Evolutionary conservation across 164 flowering plant genomes (phyloP).

Genomic region (Umbellularia californica): DNA sequence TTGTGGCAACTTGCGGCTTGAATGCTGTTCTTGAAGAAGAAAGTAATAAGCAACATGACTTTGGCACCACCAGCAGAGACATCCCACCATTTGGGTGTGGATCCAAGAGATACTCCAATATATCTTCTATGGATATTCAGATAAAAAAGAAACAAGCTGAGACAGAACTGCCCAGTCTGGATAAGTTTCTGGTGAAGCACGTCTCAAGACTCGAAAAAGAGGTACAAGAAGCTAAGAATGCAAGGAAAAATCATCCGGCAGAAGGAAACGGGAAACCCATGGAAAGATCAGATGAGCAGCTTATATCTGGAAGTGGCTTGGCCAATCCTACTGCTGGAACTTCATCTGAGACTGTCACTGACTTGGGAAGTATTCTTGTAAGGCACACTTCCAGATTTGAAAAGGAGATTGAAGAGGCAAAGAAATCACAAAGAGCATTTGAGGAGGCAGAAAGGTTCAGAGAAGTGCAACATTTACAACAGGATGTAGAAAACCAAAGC

Average conservation of each 20-base stretch:
- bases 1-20: constrained; percentile 93
- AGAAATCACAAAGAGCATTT: constrained; percentile 22
- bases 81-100: constrained; percentile 19
- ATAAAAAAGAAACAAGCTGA: constrained; percentile 32
- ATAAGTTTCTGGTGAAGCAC: constrained; percentile 81
- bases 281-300: constrained; percentile 6
- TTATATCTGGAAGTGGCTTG: background rate
- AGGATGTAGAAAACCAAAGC: background rate
- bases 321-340: background rate
- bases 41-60: constrained; percentile 30
- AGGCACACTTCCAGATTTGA: constrained; percentile 62
- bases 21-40: constrained; percentile 76
- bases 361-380: constrained; percentile 50
- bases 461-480: constrained; percentile 5
- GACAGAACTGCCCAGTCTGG: constrained; percentile 66
- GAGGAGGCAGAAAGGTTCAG: constrained; percentile 11
- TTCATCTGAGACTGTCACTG: constrained; percentile 29
- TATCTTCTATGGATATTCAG: constrained; percentile 16
- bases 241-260: constrained; percentile 26
- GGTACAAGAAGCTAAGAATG: constrained; percentile 72
- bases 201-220: constrained; percentile 80
- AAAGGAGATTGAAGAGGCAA: constrained; percentile 56
- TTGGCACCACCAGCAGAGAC: constrained; percentile 18
- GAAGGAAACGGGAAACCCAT: constrained; percentile 17
- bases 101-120: constrained; percentile 14